These are phyloP conservation scores for Verticillium alfalfae DNA, from an alignment of 2,329 filamentous ascomycete species.

Conservation along the genomic window DNA sequence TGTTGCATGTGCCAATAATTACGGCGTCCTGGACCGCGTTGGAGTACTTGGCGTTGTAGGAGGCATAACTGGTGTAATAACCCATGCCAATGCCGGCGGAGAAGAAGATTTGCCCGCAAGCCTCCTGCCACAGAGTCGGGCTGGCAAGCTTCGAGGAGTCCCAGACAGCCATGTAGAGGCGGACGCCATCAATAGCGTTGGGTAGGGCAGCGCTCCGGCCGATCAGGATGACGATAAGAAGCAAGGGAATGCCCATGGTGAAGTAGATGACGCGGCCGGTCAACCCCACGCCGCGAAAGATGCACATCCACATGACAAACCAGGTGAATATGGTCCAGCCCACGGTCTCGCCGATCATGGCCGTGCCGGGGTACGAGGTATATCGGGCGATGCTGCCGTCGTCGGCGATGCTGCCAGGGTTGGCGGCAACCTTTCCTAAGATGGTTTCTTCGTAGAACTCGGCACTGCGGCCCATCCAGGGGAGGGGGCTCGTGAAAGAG, in stretches of 20 bases:
- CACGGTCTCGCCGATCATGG: slow-evolving; percentile 45
- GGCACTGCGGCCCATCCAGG: slow-evolving; percentile 40
- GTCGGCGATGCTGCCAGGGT: slow-evolving; percentile 20
- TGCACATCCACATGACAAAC: slow-evolving; percentile 52
- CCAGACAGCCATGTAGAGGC: slow-evolving; percentile 30
- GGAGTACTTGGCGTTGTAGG: slow-evolving; percentile 47
- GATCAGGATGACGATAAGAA: slow-evolving; percentile 48
- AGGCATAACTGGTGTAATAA: slow-evolving; percentile 50
- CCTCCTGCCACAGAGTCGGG: slow-evolving; percentile 47
- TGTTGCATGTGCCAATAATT: slow-evolving; percentile 47
- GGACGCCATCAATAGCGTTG: slow-evolving; percentile 45
- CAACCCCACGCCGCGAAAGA: slow-evolving; percentile 49
- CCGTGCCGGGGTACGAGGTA: slow-evolving; percentile 33
- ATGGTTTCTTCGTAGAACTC: slow-evolving; percentile 27
- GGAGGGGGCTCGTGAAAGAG: slow-evolving; percentile 45
- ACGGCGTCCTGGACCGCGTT: slow-evolving; percentile 50
- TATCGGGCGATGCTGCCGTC: slow-evolving; percentile 31
- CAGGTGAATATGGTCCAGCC: slow-evolving; percentile 50
- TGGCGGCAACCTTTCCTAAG: slow-evolving; percentile 16
- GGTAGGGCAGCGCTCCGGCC: slow-evolving; percentile 43
- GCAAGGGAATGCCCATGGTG: slow-evolving; percentile 50
- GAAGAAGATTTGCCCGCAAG: slow-evolving; percentile 39
- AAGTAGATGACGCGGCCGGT: slow-evolving; percentile 51
- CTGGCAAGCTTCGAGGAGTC: slow-evolving; percentile 37
- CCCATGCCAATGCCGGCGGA: slow-evolving; percentile 35